Conservation (phyloP, 805 yeast genomes). For the Nakazawaea ernobii region DNA sequence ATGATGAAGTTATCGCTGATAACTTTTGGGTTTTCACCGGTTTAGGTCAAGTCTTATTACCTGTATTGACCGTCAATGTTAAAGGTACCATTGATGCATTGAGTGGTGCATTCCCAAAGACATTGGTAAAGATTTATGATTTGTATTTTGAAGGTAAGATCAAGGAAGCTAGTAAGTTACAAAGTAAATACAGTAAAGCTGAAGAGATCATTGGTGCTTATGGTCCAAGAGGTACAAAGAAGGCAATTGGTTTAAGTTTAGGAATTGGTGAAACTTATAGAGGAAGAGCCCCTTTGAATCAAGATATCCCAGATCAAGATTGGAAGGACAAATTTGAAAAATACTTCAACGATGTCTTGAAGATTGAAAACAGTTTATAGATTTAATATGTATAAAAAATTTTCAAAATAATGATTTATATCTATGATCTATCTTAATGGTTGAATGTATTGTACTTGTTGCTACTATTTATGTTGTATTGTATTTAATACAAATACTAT, state of each 20-base stretch:
- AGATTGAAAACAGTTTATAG: conserved; percentile 13
- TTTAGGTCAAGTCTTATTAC: conserved; percentile 44
- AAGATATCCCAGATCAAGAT: conserved; percentile 25
- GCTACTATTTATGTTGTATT: no score
- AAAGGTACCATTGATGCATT: conserved; percentile 49
- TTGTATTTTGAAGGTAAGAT: conserved; percentile 33
- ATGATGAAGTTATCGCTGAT: conserved; percentile 30
- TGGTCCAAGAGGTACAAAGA: conserved; percentile 45
- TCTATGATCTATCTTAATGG: no score
- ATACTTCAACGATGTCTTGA: conserved; percentile 11
- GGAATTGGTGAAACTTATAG: conserved; percentile 38
- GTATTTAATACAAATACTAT: no score
- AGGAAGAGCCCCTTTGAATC: conserved; percentile 43
- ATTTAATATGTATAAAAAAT: no score
- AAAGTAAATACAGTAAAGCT: conserved; percentile 36
- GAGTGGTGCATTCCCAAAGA: conserved; percentile 47
- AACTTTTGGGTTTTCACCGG: conserved; percentile 44
- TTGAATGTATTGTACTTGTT: no score
- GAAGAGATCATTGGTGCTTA: conserved; percentile 37
- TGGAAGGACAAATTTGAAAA: conserved; percentile 23
- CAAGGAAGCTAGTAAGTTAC: conserved; percentile 36
- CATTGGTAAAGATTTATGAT: conserved; percentile 35
- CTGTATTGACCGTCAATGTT: conserved; percentile 40
- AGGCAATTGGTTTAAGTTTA: conserved; percentile 29
- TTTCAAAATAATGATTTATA: no score